Evolutionary conservation across 2,329 filamentous ascomycete genomes (phyloP).

Genomic region (Alternaria gaisen): DNA sequence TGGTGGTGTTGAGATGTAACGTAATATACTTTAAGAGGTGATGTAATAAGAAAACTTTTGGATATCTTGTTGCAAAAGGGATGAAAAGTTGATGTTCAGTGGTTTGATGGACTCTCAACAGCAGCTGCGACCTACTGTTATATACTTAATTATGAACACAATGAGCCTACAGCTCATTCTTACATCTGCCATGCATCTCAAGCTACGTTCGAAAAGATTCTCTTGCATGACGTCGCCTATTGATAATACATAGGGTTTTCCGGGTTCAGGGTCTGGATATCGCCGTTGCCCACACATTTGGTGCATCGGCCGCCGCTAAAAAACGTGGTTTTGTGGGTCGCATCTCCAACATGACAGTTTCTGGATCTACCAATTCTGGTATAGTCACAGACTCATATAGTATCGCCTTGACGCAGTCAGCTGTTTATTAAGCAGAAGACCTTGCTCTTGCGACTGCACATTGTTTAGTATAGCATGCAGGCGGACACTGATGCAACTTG

Average conservation of each 20-base stretch:
- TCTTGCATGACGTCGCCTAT: slow-evolving; percentile 32
- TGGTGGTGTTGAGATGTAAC: slow-evolving; percentile 13
- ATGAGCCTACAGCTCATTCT: neutral
- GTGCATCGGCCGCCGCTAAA: slow-evolving; percentile 24
- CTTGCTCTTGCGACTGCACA: neutral
- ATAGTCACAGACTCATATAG: neutral
- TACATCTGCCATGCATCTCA: slow-evolving; percentile 3
- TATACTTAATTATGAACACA: slow-evolving; percentile 14
- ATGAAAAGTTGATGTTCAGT: slow-evolving; percentile 5
- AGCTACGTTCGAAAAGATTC: slow-evolving; percentile 23
- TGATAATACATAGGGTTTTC: slow-evolving; percentile 20
- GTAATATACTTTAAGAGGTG: neutral
- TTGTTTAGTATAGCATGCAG: neutral
- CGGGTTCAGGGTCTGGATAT: slow-evolving; percentile 21
- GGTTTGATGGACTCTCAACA: neutral
- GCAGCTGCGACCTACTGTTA: slow-evolving; percentile 5
- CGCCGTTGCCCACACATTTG: slow-evolving; percentile 20
- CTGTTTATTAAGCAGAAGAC: neutral
- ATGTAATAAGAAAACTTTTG: neutral
- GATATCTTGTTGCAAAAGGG: slow-evolving; percentile 3
- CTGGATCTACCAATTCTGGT: neutral
- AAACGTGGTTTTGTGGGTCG: slow-evolving; percentile 11
- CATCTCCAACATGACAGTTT: slow-evolving; percentile 3
- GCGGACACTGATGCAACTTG: neutral
- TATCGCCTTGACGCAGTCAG: neutral